These are phyloP conservation scores for Choricystis sp. DNA, from an alignment of 139 green algal species.

Conservation along the genomic window DNA sequence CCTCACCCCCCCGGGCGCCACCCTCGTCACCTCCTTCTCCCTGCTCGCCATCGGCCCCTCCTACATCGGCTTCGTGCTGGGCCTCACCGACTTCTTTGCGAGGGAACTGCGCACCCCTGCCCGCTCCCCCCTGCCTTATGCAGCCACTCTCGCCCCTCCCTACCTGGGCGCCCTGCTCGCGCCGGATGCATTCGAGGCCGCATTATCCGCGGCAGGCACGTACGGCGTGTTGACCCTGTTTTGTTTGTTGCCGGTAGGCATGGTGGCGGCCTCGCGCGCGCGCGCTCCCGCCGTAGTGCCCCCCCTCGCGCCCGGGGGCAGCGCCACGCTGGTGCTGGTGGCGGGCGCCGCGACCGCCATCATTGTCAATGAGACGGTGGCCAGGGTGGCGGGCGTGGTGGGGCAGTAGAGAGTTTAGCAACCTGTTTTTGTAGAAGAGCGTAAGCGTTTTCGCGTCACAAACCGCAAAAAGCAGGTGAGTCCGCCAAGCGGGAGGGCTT, in stretches of 20 bases:
- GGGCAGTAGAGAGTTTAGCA: too few species aligned
- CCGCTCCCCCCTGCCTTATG: constrained; percentile 14
- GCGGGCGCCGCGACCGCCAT: background rate
- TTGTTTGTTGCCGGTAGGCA: constrained; percentile 45
- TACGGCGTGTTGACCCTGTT: constrained; percentile 59
- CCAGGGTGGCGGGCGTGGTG: background rate
- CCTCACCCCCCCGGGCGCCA: constrained; percentile 4
- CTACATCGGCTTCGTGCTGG: constrained; percentile 72
- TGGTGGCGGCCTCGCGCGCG: constrained; percentile 11
- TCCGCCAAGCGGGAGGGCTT: too few species aligned
- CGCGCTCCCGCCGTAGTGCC: background rate
- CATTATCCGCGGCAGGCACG: constrained; percentile 45
- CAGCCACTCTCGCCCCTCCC: constrained; percentile 31
- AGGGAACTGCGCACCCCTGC: constrained; percentile 34
- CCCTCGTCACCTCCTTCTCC: constrained; percentile 30
- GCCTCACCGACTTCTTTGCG: constrained; percentile 54
- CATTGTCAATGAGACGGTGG: background rate
- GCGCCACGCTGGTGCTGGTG: background rate
- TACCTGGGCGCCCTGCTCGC: constrained; percentile 34
- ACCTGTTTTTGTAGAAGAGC: too few species aligned
- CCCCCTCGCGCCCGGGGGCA: background rate
- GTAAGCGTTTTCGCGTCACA: too few species aligned
- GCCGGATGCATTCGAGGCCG: constrained; percentile 37
- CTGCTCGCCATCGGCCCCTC: constrained; percentile 61
- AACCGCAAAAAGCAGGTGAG: too few species aligned